These are phyloP conservation scores for Umbellularia californica DNA, from an alignment of 164 flowering plant genomes.

Conservation along the genomic window DNA sequence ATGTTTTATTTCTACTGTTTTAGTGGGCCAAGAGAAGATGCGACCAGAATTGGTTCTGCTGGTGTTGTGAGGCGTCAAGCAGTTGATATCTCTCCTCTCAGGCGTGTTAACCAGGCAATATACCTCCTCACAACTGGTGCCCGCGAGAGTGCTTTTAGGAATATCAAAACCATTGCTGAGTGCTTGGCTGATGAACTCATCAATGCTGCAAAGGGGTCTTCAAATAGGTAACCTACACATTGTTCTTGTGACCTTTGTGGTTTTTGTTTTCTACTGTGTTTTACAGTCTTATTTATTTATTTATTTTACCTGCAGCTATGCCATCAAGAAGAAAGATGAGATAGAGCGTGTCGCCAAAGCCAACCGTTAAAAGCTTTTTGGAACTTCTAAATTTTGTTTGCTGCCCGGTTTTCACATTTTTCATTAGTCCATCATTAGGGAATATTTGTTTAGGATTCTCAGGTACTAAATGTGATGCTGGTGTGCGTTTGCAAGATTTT, in stretches of 20 bases:
- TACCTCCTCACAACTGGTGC: conserved; percentile 30
- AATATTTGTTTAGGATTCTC: no score
- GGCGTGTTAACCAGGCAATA: conserved; percentile 30
- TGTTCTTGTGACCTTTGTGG: neutral
- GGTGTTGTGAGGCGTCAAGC: conserved; percentile 36
- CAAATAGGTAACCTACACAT: conserved; percentile 15
- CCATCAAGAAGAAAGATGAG: conserved; percentile 30
- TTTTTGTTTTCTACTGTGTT: neutral
- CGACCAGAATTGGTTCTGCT: conserved; percentile 29
- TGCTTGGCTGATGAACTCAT: conserved; percentile 35
- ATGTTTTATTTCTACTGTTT: neutral
- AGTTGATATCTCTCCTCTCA: conserved; percentile 31
- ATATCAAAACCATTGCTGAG: conserved; percentile 29
- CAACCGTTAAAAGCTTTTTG: conserved; percentile 15
- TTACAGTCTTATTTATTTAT: neutral
- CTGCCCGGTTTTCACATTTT: neutral
- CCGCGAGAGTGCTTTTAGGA: conserved; percentile 34
- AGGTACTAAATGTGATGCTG: no score
- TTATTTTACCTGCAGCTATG: conserved; percentile 19
- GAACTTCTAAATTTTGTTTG: neutral
- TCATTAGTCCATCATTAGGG: no score
- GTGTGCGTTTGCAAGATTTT: no score
- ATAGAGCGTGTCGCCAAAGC: conserved; percentile 35
- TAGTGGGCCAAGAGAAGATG: conserved; percentile 37
- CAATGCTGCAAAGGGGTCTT: conserved; percentile 31